Base-by-base conservation (phyloP, 2,329 filamentous ascomycete species). In the Thelonectria rubi region DNA sequence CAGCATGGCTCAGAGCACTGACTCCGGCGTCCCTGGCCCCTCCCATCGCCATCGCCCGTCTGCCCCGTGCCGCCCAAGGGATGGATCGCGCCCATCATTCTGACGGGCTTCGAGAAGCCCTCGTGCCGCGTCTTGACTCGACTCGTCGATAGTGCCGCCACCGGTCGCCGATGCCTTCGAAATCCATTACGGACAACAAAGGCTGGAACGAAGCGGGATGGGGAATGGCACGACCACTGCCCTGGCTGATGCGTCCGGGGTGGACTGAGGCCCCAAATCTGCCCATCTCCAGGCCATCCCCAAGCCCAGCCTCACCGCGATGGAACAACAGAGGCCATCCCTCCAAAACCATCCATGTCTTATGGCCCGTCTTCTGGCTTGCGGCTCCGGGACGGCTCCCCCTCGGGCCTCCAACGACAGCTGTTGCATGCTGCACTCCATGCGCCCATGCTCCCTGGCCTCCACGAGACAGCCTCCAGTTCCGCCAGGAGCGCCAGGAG, bases 61-160 rank as follows among this genome's bases (percentile, higher is more conserved):
- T 66, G 65, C 66, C 66, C 68, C 65, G 66, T 70, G 61, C 67
- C 68, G 45, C 55, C 65, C 63, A 43, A 55, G 60, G 55, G 65
- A 70, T 69, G 61, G 68, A 60, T 65, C 54, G 62, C 20, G 60
- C 52, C 49, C 60, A 65, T 68, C 64, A 63, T 72, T 73, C 72
- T 66, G 64, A 61, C 48, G 58, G 56, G 55, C 65, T 73, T 73
- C 72, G 65, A 73, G 72, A 73, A 73, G 69, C 55, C 47, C 42
- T 47, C 18, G 47, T 20, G 58, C 48, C 47, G 53, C 49, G 42
- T 56, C 42, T 56, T 46, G 40, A 39, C 52, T 56, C 47, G 47
- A 11, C 50, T 18, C 17, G 47, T 58, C 49, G 11, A 30, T 62
- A 51, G 58, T 48, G 57, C 51, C 37, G 17, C 30, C 42, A 17